These are phyloP conservation scores for Fragaria ananassa DNA, from an alignment of 306 rosid genomes.

Conservation along the genomic window DNA sequence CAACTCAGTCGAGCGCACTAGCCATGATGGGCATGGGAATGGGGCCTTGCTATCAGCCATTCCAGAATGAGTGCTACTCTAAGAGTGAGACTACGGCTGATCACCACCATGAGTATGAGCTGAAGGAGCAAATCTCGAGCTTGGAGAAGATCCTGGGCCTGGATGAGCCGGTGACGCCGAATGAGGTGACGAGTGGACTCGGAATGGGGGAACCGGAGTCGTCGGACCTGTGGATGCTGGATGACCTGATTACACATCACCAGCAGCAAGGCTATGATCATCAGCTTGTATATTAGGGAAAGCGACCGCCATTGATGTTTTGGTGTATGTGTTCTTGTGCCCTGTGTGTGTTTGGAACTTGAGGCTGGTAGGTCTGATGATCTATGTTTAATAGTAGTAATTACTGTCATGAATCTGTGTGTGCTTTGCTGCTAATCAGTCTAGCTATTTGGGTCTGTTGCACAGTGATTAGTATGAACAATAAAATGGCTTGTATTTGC, in stretches of 20 bases:
- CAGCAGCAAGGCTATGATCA: conserved; percentile 15
- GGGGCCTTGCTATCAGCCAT: not conserved
- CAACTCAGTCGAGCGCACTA: not conserved
- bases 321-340: not conserved
- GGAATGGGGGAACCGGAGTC: conserved; percentile 15
- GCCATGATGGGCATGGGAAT: not conserved
- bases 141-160: conserved; percentile 66
- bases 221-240: conserved; percentile 57
- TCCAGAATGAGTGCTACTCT: not conserved
- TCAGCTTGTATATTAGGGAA: conserved; percentile 5
- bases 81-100: not conserved
- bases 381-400: not conserved
- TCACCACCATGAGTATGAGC: conserved; percentile 19
- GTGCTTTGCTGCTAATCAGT: not conserved
- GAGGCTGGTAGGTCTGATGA: not conserved
- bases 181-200: conserved; percentile 13
- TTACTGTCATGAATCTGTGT: not conserved
- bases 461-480: not conserved
- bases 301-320: not conserved
- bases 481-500: not conserved
- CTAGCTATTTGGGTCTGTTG: not conserved
- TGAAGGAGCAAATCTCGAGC: conserved; percentile 49
- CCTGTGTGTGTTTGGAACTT: not conserved
- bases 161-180: conserved; percentile 27
- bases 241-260: conserved; percentile 46